Base-by-base conservation (phyloP, 306 rosid genomes). In the Albizia julibrissin region DNA sequence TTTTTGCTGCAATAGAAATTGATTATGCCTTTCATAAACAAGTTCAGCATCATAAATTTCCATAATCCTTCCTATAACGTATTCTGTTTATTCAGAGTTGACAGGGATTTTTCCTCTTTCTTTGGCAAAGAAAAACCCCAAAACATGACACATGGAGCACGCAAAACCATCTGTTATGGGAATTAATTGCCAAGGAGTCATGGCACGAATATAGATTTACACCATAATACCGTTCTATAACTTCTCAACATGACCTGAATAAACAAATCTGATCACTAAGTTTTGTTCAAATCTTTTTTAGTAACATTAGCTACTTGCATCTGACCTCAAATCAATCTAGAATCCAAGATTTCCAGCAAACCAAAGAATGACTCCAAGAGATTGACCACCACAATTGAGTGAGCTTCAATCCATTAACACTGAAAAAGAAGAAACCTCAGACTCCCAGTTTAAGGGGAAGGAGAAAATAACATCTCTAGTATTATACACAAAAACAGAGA, bases 291-390 rank as follows among this genome's bases (percentile, higher is more conserved):
- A 70, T 59, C 31, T 14, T 0, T 76, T 50, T 33, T 9, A 52
- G 64, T 31, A 65, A 64, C 77, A 15, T 62, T 62, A 12, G 37
- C 67, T 26, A 27, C 72, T 34, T 61, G n/a, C 58, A 73, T 84
- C 81, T 77, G 67, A 77, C 68, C 56, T 81, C 61, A 68, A 84
- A 77, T 83, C 80, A 83, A 34, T 65, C 13, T 71, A 59, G 44
- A 75, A 52, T 71, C 80, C 58, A 15, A 69, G 74, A 78, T 82
- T 74, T 74, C 34, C 64, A 72, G 67, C 43, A 65, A 81, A 72
- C 9, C 80, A 66, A 14, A 72, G 10, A 19, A 66, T 13, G 71
- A 74, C 65, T 29, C 8, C 21, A 44, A 50, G 79, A 70, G 74
- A 42, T 62, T 66, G 16, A 16, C 79, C 22, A 42, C 69, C 47